Conservation (phyloP, 1,284 basidiomycete species). For the Naganishia sp. region DNA sequence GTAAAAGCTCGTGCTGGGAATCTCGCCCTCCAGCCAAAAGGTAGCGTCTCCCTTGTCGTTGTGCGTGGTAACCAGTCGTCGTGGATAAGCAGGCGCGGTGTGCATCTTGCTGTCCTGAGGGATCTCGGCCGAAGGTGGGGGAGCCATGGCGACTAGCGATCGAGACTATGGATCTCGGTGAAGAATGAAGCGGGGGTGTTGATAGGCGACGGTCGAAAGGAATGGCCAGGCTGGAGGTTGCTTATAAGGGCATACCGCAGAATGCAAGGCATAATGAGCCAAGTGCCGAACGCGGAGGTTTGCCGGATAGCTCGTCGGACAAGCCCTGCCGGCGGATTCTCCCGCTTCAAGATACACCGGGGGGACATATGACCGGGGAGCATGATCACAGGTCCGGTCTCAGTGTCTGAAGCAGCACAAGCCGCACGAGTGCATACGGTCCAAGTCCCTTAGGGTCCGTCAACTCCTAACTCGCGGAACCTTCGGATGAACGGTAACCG, state of each 20-base stretch:
- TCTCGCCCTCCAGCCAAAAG: conserved; percentile 24
- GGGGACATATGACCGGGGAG: too few species aligned
- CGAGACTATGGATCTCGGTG: background rate
- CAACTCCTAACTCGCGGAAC: background rate
- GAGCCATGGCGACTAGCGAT: background rate
- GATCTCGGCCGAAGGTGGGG: conserved; percentile 15
- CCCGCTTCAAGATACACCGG: too few species aligned
- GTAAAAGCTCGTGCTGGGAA: conserved; percentile 23
- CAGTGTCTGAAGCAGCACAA: background rate
- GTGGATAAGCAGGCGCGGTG: conserved; percentile 25
- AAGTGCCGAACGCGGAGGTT: too few species aligned
- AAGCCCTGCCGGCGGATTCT: too few species aligned
- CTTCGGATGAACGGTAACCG: background rate
- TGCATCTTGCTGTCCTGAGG: conserved; percentile 26
- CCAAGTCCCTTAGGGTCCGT: background rate
- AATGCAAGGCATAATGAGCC: too few species aligned
- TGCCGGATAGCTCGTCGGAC: too few species aligned
- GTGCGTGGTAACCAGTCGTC: conserved; percentile 28
- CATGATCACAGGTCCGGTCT: too few species aligned
- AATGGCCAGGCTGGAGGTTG: background rate
- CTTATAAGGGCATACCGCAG: too few species aligned
- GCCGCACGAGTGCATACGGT: background rate
- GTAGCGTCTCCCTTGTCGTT: conserved; percentile 26
- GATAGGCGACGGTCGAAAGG: background rate
- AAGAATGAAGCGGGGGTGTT: background rate